Percentiles rank a stretch among this genome's conserved stretches.
phyloP scores from a whole-genome alignment of 225 moss, liverwort and hornwort species.

The Sphagnum contortum region DNA sequence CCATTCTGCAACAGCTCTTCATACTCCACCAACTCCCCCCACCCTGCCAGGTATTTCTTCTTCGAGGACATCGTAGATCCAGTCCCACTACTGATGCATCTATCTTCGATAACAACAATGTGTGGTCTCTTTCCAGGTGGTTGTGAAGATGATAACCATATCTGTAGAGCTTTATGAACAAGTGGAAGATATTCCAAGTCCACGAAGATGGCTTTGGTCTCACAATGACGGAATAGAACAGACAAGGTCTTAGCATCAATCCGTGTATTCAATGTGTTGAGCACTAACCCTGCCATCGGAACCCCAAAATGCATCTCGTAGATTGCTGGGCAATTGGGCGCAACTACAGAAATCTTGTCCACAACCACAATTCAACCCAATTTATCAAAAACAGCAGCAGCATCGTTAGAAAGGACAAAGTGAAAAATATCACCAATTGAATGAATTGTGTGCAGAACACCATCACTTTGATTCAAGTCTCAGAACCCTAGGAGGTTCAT shows the following conservation, averaged over 20 bases:
- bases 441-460: no score
- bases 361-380: no score
- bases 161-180: constrained; percentile 35
- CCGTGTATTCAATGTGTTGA: constrained; percentile 71
- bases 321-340: constrained; percentile 68
- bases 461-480: no score
- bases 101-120: constrained; percentile 47
- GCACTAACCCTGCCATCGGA: constrained; percentile 68
- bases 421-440: no score
- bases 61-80: constrained; percentile 7
- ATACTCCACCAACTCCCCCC: constrained; percentile 49
- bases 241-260: constrained; percentile 59
- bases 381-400: no score
- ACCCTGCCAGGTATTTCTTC: constrained; percentile 19
- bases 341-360: constrained; percentile 46
- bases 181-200: constrained; percentile 44
- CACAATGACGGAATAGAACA: constrained; percentile 54
- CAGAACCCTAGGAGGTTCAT: no score
- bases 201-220: constrained; percentile 49
- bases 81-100: constrained; percentile 20
- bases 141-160: constrained; percentile 27
- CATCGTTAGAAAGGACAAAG: no score
- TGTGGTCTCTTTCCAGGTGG: constrained; percentile 17
- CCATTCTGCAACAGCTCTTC: constrained; percentile 51
- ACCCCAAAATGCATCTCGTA: constrained; percentile 82